A percentile compares a stretch with the other conserved stretches of the same genome.
These are phyloP conservation scores for Fulvia fulva DNA, from an alignment of 2,329 filamentous ascomycete genomes.

Conservation along the genomic window DNA sequence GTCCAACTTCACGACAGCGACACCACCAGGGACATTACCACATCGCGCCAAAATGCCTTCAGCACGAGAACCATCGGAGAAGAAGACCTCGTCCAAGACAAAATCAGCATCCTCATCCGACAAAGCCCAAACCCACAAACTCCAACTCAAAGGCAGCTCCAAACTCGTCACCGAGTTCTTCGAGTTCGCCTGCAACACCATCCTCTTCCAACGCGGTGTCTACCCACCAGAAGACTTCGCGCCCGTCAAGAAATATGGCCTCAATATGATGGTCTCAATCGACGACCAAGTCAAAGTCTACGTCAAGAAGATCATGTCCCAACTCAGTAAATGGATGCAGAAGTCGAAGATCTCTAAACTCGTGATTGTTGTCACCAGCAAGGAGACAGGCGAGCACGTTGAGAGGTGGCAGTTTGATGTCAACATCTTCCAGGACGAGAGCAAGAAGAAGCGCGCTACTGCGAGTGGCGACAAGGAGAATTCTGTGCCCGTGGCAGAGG, in stretches of 20 bases:
- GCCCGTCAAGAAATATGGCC: slow-evolving; percentile 97
- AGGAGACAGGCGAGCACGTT: slow-evolving; percentile 92
- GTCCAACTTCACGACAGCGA: slow-evolving; percentile 1
- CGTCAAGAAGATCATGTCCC: slow-evolving; percentile 98
- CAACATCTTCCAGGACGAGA: slow-evolving; percentile 35
- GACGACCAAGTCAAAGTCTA: slow-evolving; percentile 99
- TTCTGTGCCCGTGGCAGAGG: slow-evolving; percentile 33
- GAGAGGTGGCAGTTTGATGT: slow-evolving; percentile 97
- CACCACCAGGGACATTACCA: background rate
- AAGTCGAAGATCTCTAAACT: slow-evolving; percentile 96
- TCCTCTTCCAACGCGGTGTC: slow-evolving; percentile 81
- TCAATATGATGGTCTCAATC: slow-evolving; percentile 95
- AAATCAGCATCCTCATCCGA: slow-evolving; percentile 39
- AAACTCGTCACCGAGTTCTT: slow-evolving; percentile 75
- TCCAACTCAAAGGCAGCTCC: slow-evolving; percentile 72
- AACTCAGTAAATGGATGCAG: slow-evolving; percentile 96
- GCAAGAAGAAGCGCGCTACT: slow-evolving; percentile 39
- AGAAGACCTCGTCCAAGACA: slow-evolving; percentile 9
- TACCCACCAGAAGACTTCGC: slow-evolving; percentile 96
- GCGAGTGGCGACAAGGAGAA: slow-evolving; percentile 66
- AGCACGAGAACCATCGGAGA: background rate
- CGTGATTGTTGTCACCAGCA: slow-evolving; percentile 93
- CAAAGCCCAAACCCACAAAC: slow-evolving; percentile 90
- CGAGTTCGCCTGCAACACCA: slow-evolving; percentile 97
- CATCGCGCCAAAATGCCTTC: slow-evolving; percentile 14